phyloP scores from a whole-genome alignment of 2,329 filamentous ascomycete species.

The Aspergillus sp. region DNA sequence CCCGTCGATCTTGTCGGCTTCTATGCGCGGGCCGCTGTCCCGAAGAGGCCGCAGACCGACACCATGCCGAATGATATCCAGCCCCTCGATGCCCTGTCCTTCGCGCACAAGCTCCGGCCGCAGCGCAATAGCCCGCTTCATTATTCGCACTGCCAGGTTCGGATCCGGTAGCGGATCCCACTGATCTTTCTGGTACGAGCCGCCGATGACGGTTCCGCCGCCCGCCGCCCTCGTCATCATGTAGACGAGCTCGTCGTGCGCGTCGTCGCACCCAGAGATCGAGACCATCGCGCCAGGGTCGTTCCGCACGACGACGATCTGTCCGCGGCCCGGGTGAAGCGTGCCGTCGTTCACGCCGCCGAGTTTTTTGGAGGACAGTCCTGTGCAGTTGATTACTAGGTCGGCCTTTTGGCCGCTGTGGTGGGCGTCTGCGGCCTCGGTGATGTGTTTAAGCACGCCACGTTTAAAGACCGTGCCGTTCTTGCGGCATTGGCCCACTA shows the following conservation, averaged over 20 bases:
- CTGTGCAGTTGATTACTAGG: constrained; percentile 81
- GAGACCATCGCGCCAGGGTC: constrained; percentile 68
- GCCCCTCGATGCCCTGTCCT: constrained; percentile 62
- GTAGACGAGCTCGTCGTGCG: constrained; percentile 70
- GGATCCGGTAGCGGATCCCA: constrained; percentile 80
- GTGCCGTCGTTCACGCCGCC: constrained; percentile 76
- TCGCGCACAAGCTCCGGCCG: constrained; percentile 52
- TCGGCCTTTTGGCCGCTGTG: constrained; percentile 59
- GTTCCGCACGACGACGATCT: constrained; percentile 82
- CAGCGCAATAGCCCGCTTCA: constrained; percentile 60
- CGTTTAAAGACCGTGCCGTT: constrained; percentile 69
- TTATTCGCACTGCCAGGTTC: constrained; percentile 77
- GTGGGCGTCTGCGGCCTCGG: constrained; percentile 64
- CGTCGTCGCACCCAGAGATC: constrained; percentile 72
- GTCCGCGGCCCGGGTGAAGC: constrained; percentile 75
- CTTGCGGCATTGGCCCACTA: constrained; percentile 74
- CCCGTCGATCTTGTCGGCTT: constrained; percentile 66
- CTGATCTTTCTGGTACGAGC: constrained; percentile 74
- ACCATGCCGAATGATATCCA: constrained; percentile 76
- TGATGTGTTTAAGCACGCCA: constrained; percentile 65
- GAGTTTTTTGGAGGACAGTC: constrained; percentile 70
- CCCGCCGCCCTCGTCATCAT: constrained; percentile 74
- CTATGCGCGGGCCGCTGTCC: constrained; percentile 70
- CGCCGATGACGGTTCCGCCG: constrained; percentile 86
- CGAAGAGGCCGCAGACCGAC: constrained; percentile 79